Evolutionary conservation across 2,329 filamentous ascomycete species (phyloP).

Genomic region (Rhynchosporium agropyri): DNA sequence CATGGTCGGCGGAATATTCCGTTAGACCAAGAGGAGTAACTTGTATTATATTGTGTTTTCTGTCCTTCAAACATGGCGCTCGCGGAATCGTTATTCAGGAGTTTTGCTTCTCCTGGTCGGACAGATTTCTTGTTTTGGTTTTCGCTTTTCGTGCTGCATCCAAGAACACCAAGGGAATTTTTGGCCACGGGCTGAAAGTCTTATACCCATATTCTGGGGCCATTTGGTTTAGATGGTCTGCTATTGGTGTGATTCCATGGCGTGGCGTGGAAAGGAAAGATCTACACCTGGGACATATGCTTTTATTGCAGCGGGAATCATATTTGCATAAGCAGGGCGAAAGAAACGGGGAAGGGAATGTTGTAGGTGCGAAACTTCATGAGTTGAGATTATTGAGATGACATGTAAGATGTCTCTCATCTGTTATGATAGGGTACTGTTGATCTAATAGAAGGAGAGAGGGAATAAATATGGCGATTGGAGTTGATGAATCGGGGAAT

Average conservation of each 20-base stretch:
- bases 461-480: too few species aligned
- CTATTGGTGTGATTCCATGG: not conserved
- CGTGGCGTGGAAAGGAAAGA: not conserved
- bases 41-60: constrained; percentile 19
- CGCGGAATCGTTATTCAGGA: not conserved
- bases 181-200: not conserved
- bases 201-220: constrained; percentile 1
- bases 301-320: too few species aligned
- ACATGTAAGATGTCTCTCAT: too few species aligned
- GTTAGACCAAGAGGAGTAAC: constrained; percentile 14
- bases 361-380: too few species aligned
- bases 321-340: too few species aligned
- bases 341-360: too few species aligned
- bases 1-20: not conserved
- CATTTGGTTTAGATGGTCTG: not conserved
- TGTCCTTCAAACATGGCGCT: not conserved
- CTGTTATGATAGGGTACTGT: too few species aligned
- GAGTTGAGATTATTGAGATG: too few species aligned
- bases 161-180: not conserved
- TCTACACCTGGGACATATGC: too few species aligned
- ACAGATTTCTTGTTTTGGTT: not conserved
- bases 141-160: not conserved
- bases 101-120: not conserved
- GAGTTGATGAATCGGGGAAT: too few species aligned
- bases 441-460: too few species aligned